These are phyloP conservation scores for Neonectria hederae DNA, from an alignment of 2,329 filamentous ascomycete genomes.

Conservation along the genomic window DNA sequence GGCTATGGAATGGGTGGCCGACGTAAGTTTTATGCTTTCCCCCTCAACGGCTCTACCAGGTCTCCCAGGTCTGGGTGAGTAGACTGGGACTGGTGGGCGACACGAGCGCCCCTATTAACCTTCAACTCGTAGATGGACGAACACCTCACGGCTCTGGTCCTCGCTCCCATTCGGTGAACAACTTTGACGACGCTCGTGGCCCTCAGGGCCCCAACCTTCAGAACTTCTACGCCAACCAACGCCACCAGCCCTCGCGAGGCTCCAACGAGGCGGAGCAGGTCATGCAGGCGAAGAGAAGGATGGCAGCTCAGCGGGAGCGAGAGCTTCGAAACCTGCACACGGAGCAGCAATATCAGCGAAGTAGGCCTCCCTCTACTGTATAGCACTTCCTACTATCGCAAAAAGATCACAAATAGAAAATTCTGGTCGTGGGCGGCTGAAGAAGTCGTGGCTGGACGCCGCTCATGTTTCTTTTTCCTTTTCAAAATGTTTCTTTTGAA, in stretches of 20 bases:
- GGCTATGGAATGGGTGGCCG: constrained; percentile 79
- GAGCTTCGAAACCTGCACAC: constrained; percentile 99
- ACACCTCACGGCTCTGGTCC: constrained; percentile 69
- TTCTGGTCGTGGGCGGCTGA: constrained; percentile 41
- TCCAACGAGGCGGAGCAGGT: constrained; percentile 94
- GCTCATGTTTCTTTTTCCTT: constrained; percentile 39
- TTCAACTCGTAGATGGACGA: constrained; percentile 70
- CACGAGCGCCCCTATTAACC: constrained; percentile 36
- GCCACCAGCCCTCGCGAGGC: constrained; percentile 86
- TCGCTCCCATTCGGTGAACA: constrained; percentile 85
- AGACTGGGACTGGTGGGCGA: constrained; percentile 31
- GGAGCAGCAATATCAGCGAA: constrained; percentile 99
- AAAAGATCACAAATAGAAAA: constrained; percentile 52
- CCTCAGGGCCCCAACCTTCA: constrained; percentile 81
- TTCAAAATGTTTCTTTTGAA: constrained; percentile 33
- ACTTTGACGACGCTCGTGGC: constrained; percentile 78
- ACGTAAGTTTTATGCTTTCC: constrained; percentile 74
- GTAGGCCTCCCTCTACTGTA: constrained; percentile 85
- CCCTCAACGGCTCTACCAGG: constrained; percentile 21
- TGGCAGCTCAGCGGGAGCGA: constrained; percentile 98
- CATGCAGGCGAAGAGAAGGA: constrained; percentile 98
- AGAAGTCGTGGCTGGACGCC: constrained; percentile 36
- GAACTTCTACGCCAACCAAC: constrained; percentile 93
- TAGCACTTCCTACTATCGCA: constrained; percentile 62
- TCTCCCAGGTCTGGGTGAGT: constrained; percentile 32